phyloP scores from a whole-genome alignment of 495 filamentous ascomycete genomes.

The Tuber borchii region DNA sequence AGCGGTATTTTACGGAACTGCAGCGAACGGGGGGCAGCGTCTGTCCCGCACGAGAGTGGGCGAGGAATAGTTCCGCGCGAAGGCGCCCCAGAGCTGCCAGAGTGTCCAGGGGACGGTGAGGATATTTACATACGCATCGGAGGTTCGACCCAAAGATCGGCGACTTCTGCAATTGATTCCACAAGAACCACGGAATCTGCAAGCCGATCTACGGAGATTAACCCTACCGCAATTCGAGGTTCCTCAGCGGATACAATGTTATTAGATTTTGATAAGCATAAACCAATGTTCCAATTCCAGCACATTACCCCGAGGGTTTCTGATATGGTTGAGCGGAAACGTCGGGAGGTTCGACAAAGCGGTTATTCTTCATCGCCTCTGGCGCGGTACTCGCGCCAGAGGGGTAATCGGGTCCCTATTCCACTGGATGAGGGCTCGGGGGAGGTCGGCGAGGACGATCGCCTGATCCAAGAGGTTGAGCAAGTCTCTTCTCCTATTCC shows the following conservation, averaged over 20 bases:
- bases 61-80: neutral
- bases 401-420: neutral
- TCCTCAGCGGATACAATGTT: constrained; percentile 31
- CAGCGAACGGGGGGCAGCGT: neutral
- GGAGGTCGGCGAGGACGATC: neutral
- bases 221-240: neutral
- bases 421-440: neutral
- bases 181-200: neutral
- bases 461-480: constrained; percentile 19
- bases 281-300: neutral
- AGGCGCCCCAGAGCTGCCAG: neutral
- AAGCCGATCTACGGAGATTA: neutral
- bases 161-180: neutral
- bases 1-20: neutral
- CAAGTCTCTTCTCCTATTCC: constrained; percentile 2
- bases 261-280: constrained; percentile 16
- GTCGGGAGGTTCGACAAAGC: neutral
- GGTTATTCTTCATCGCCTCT: constrained; percentile 24
- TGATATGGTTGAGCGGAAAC: neutral
- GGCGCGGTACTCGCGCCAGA: constrained; percentile 19
- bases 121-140: constrained; percentile 30
- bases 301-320: neutral
- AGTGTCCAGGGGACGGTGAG: constrained; percentile 19
- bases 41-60: constrained; percentile 4
- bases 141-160: constrained; percentile 18